Conservation (phyloP, 2,329 filamentous ascomycete species). For the Pyrenochaeta sp. region DNA sequence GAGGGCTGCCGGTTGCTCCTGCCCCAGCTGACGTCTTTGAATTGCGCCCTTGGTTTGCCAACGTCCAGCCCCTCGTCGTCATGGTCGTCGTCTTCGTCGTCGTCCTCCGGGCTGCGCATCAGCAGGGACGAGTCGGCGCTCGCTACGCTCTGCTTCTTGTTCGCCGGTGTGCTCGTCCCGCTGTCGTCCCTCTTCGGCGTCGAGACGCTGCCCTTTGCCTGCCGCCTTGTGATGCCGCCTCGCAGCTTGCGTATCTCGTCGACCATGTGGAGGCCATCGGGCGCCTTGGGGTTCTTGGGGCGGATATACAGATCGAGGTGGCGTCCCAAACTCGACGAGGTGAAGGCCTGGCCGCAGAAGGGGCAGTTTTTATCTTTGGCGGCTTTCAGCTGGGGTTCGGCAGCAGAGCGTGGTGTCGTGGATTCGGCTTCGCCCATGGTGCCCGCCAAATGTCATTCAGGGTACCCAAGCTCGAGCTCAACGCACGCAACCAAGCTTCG, state of each 20-base stretch:
- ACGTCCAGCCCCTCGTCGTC: slow-evolving; percentile 36
- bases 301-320: slow-evolving; percentile 96
- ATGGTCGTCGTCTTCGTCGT: slow-evolving; percentile 3
- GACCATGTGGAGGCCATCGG: slow-evolving; percentile 89
- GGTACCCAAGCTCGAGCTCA: slow-evolving; percentile 25
- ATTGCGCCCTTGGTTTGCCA: slow-evolving; percentile 49
- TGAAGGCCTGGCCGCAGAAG: slow-evolving; percentile 89
- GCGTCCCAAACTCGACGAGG: slow-evolving; percentile 83
- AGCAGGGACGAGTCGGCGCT: slow-evolving; percentile 39
- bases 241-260: slow-evolving; percentile 86
- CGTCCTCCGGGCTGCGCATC: slow-evolving; percentile 31
- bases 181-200: slow-evolving; percentile 59
- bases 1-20: slow-evolving; percentile 77
- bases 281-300: slow-evolving; percentile 86
- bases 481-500: slow-evolving; percentile 2
- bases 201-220: slow-evolving; percentile 71
- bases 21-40: slow-evolving; percentile 76
- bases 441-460: slow-evolving; percentile 15
- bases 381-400: slow-evolving; percentile 53
- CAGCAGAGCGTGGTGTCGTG: slow-evolving; percentile 45
- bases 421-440: slow-evolving; percentile 49
- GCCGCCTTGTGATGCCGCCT: slow-evolving; percentile 84
- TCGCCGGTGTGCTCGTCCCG: slow-evolving; percentile 37
- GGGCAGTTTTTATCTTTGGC: slow-evolving; percentile 87
- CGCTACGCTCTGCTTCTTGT: slow-evolving; percentile 31